Evolutionary conservation across 2,329 filamentous ascomycete species (phyloP).

Genomic region (Monilinia polystroma): DNA sequence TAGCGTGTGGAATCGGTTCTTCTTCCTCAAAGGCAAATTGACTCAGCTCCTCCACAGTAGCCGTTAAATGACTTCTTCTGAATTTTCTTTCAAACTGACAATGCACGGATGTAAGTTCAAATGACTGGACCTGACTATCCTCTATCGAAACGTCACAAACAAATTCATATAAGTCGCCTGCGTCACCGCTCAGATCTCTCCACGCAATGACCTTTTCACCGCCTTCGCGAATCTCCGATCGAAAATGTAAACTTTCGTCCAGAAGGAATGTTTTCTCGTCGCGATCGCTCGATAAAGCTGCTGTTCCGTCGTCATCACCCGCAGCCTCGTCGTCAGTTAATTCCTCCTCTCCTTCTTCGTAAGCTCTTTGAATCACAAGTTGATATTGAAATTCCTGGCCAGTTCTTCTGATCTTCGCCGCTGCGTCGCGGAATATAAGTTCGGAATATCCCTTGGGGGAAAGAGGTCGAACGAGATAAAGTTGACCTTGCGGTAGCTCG

Average conservation of each 20-base stretch:
- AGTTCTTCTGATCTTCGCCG: constrained; percentile 86
- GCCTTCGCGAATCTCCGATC: constrained; percentile 75
- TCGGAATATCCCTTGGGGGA: constrained; percentile 98
- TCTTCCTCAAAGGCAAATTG: constrained; percentile 77
- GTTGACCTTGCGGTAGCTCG: constrained; percentile 91
- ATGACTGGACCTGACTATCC: constrained; percentile 70
- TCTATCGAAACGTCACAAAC: constrained; percentile 79
- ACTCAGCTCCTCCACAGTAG: constrained; percentile 75
- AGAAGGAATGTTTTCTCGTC: constrained; percentile 97
- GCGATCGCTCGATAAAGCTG: constrained; percentile 73
- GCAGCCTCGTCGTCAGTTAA: constrained; percentile 85
- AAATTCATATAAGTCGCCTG: constrained; percentile 95
- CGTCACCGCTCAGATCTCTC: constrained; percentile 91
- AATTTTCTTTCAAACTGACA: constrained; percentile 99
- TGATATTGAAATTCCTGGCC: constrained; percentile 97
- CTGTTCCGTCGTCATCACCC: constrained; percentile 68
- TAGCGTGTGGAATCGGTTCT: constrained; percentile 63
- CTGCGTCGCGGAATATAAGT: constrained; percentile 97
- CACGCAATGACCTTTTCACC: constrained; percentile 88
- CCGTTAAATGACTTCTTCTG: constrained; percentile 73
- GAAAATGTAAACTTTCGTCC: constrained; percentile 87
- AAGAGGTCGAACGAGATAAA: constrained; percentile 91
- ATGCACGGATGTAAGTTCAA: constrained; percentile 80
- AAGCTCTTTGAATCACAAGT: constrained; percentile 91
- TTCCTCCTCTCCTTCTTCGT: constrained; percentile 96